Evolutionary conservation across 2,329 filamentous ascomycete genomes (phyloP).

Genomic region (Exophiala oligosperma): DNA sequence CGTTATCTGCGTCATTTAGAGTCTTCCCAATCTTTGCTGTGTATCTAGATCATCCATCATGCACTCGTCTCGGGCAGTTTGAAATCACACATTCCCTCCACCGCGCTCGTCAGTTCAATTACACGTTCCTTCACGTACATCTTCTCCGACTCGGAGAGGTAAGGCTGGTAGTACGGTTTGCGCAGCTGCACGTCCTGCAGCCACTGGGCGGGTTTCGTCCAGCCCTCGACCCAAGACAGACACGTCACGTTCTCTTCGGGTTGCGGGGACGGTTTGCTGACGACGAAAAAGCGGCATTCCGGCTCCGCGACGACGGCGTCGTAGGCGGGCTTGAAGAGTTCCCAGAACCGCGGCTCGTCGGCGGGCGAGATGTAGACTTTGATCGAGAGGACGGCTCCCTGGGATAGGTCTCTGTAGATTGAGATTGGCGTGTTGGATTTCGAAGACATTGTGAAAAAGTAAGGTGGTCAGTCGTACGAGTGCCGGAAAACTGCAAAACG

Average conservation of each 20-base stretch:
- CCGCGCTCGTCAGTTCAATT: constrained; percentile 32
- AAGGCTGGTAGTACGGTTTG: constrained; percentile 46
- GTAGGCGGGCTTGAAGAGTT: constrained; percentile 41
- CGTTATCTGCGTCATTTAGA: no score
- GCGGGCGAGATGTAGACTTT: constrained; percentile 31
- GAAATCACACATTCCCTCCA: constrained; percentile 28
- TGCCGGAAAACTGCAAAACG: no score
- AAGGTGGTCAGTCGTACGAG: no score
- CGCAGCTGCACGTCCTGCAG: constrained; percentile 34
- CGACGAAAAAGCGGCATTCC: constrained; percentile 47
- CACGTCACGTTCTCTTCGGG: constrained; percentile 39
- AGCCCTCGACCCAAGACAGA: constrained; percentile 45
- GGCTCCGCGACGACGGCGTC: constrained; percentile 45
- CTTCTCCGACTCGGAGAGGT: constrained; percentile 40
- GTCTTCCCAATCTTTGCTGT: no score
- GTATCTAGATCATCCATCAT: no score
- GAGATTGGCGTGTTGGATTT: background rate
- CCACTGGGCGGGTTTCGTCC: constrained; percentile 38
- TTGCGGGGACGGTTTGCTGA: constrained; percentile 34
- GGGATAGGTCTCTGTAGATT: background rate
- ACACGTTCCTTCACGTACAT: constrained; percentile 44
- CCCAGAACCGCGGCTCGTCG: constrained; percentile 34
- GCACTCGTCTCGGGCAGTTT: constrained; percentile 21
- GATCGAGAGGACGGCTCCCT: constrained; percentile 24
- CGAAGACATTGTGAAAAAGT: background rate